Conservation (phyloP, 225 moss, liverwort and hornwort genomes). For the Polytrichum formosum region DNA sequence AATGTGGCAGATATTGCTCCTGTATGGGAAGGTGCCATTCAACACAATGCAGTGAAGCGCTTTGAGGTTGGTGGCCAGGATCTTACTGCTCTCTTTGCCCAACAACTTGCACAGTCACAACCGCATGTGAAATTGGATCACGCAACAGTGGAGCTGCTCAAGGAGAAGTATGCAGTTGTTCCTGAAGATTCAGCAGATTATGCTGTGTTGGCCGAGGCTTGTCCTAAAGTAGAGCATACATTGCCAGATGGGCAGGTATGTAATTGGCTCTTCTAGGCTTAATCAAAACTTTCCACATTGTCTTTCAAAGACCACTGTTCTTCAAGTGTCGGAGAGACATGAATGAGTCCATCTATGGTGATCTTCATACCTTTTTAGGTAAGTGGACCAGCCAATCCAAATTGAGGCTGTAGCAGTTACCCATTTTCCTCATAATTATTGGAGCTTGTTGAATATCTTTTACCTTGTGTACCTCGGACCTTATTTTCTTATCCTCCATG, state of each 20-base stretch:
- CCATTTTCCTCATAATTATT: too few relatives aligned
- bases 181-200: constrained; percentile 64
- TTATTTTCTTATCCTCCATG: too few relatives aligned
- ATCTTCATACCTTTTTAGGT: too few relatives aligned
- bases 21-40: constrained; percentile 99
- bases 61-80: constrained; percentile 94
- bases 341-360: too few relatives aligned
- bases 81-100: constrained; percentile 68
- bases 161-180: constrained; percentile 69
- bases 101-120: constrained; percentile 60
- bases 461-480: too few relatives aligned
- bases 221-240: constrained; percentile 76
- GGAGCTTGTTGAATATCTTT: too few relatives aligned
- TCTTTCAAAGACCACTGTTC: too few relatives aligned
- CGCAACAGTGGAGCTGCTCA: constrained; percentile 71
- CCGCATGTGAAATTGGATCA: constrained; percentile 56
- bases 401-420: too few relatives aligned
- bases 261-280: too few relatives aligned
- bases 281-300: too few relatives aligned
- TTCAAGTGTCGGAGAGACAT: too few relatives aligned
- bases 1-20: constrained; percentile 93
- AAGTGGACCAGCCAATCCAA: too few relatives aligned
- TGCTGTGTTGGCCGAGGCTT: constrained; percentile 50
- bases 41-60: constrained; percentile 96
- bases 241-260: constrained; percentile 95